Evolutionary conservation across 2,329 filamentous ascomycete genomes (phyloP), one percentile per base, ranked within the genome.

Genomic region (Paramyrothecium sp.): DNA sequence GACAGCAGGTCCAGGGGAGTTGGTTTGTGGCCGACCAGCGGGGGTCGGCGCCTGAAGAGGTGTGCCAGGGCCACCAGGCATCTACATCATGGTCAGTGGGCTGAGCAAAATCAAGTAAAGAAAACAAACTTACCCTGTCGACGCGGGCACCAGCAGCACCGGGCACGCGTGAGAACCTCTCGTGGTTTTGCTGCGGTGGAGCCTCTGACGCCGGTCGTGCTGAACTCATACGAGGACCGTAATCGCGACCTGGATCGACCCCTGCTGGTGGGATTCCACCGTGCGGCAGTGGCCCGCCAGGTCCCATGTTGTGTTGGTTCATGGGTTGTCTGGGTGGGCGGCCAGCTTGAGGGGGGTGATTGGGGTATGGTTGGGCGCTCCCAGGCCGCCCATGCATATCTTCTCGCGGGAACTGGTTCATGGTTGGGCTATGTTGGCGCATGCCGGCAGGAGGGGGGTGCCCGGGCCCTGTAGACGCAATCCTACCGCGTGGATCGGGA

Each of bases 401-500:
- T 11, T 69, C 62, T 33, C 54, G 52, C 55, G 65, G 54, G 58
- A 65, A 60, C 30, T 60, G 62, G 19, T 58, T 58, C 16, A 55
- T 55, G 19, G 34, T 33, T n/a, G 58, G 56, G 23, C 57, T 56
- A 10, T 70, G 66, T 52, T 76, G 71, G 26, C 75, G 70, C 59
- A 80, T 79, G 1, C 71, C 76, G n/a, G 59, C 62, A n/a, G 26
- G 51, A 16, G 8, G 8, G 30, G 47, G 22, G 19, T 5, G 30
- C 17, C 51, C 38, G 13, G 5, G 81, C 19, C 78, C 77, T 17
- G 73, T 71, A 11, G 78, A 80, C 12, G 70, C 65, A 17, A 76
- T 69, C 51, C 80, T 78, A 41, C 73, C 73, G 11, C 78, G 76
- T 22, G 72, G 70, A 60, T 81, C 75, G 51, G 63, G 60, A 19